These are phyloP conservation scores for Microthlaspi erraticum DNA, from an alignment of 345 rosid species.

Conservation along the genomic window DNA sequence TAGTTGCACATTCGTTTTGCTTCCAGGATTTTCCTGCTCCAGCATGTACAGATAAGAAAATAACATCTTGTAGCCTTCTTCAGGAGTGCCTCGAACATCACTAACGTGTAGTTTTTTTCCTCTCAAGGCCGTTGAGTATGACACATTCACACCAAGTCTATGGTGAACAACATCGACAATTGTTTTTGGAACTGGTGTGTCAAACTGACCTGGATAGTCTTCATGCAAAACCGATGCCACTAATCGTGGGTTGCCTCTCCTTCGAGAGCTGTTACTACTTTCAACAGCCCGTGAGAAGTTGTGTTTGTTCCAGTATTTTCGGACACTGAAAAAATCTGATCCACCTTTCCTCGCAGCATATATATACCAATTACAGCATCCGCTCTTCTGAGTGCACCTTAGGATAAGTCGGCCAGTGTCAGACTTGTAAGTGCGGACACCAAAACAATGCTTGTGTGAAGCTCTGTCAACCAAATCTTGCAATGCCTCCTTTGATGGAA, in stretches of 20 bases:
- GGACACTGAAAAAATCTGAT: background rate
- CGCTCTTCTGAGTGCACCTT: background rate
- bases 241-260: background rate
- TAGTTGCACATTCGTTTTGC: background rate
- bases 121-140: too few relatives aligned
- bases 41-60: too few relatives aligned
- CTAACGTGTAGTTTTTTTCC: too few relatives aligned
- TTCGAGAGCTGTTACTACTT: background rate
- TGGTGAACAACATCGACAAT: too few relatives aligned
- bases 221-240: background rate
- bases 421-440: background rate
- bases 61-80: too few relatives aligned
- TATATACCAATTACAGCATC: background rate
- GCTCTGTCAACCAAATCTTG: background rate
- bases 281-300: background rate
- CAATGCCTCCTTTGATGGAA: background rate
- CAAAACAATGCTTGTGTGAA: background rate
- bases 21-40: too few relatives aligned
- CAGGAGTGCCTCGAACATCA: too few relatives aligned
- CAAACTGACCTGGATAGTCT: background rate
- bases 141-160: too few relatives aligned
- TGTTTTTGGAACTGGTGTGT: too few relatives aligned
- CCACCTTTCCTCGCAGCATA: background rate
- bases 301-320: background rate
- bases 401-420: background rate